Percentiles rank a stretch among this genome's conserved stretches.
Conservation (phyloP, 495 filamentous ascomycete species). For the Chaetomium fimeti region DNA sequence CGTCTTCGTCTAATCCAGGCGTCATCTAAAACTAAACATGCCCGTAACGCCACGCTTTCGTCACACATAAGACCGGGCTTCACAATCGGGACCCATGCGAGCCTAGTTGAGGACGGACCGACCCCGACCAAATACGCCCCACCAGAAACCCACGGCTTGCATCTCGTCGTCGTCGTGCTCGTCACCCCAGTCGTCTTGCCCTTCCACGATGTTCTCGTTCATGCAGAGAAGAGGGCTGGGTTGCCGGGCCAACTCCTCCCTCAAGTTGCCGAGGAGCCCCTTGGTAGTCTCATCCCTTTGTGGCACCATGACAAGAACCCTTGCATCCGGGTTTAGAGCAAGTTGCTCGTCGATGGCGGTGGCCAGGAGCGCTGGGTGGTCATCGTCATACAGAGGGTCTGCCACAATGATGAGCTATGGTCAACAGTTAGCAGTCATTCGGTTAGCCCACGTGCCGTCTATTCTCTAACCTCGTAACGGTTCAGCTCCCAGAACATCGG, state of each 20-base stretch:
- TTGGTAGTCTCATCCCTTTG: slow-evolving; percentile 44
- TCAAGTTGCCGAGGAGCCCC: slow-evolving; percentile 33
- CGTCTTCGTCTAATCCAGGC: not conserved
- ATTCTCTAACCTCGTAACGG: slow-evolving; percentile 40
- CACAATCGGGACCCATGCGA: not conserved
- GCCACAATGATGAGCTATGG: slow-evolving; percentile 46
- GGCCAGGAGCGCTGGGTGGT: slow-evolving; percentile 46
- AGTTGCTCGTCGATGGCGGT: slow-evolving; percentile 45
- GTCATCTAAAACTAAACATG: not conserved
- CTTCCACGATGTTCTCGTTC: slow-evolving; percentile 39
- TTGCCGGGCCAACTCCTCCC: slow-evolving; percentile 27
- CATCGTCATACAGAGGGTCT: slow-evolving; percentile 50
- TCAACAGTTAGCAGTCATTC: not conserved
- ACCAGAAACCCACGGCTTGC: slow-evolving; percentile 45
- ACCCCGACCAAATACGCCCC: slow-evolving; percentile 42
- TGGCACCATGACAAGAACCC: slow-evolving; percentile 48
- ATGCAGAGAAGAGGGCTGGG: slow-evolving; percentile 31
- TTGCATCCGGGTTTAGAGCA: slow-evolving; percentile 33
- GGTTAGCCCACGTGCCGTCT: not conserved
- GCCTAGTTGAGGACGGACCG: not conserved
- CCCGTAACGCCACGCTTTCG: not conserved
- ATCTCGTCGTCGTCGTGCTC: slow-evolving; percentile 40
- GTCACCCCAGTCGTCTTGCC: slow-evolving; percentile 50
- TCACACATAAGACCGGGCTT: not conserved
- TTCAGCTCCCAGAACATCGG: slow-evolving; percentile 36